A percentile compares a stretch with the other conserved stretches of the same genome.
Conservation (phyloP, 2,329 filamentous ascomycete species). For the Stagonosporopsis tanaceti region DNA sequence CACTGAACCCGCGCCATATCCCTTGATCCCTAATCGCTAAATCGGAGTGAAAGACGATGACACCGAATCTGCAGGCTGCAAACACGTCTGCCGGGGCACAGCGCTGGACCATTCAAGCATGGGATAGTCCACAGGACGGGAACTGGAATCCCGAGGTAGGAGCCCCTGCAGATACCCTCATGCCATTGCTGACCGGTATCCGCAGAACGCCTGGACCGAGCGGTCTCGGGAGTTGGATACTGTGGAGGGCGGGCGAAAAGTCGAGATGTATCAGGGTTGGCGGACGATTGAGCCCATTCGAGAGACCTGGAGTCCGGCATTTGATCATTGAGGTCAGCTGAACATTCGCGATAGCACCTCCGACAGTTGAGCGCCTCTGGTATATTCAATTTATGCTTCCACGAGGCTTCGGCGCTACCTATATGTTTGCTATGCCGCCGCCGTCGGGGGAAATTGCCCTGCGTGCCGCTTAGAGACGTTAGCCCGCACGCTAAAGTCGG, state of each 20-base stretch:
- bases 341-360: not conserved
- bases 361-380: conserved; percentile 11
- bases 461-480: not conserved
- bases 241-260: conserved; percentile 21
- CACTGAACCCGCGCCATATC: conserved; percentile 32
- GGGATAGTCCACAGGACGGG: conserved; percentile 26
- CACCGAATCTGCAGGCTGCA: conserved; percentile 19
- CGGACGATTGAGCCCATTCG: conserved; percentile 32
- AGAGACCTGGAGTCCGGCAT: conserved; percentile 26
- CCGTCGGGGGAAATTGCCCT: conserved; percentile 8
- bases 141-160: conserved; percentile 27
- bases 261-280: conserved; percentile 28
- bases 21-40: conserved; percentile 27
- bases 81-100: conserved; percentile 22
- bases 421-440: not conserved
- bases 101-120: conserved; percentile 29
- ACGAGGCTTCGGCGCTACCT: conserved; percentile 1
- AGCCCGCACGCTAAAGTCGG: conserved; percentile 10
- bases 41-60: conserved; percentile 31
- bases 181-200: not conserved
- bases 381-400: not conserved
- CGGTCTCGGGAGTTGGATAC: conserved; percentile 29
- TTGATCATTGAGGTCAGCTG: conserved; percentile 14
- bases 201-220: conserved; percentile 26
- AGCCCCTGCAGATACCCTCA: not conserved